Conservation (phyloP, 306 rosid species). For the Boehmeria nivea region DNA sequence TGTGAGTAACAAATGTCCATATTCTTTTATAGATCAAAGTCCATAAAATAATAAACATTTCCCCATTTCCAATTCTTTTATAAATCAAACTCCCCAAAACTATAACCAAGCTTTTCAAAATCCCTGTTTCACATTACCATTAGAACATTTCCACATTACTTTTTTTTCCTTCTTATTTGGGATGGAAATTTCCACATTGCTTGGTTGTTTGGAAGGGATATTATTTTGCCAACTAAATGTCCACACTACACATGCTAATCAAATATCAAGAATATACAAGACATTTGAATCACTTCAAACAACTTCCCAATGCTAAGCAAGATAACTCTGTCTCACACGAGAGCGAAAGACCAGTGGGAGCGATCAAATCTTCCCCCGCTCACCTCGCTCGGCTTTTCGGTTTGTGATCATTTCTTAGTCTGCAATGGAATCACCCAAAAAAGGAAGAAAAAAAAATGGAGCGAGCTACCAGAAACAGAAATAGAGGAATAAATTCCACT, state of each 20-base stretch:
- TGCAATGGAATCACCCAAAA: conserved; percentile 2
- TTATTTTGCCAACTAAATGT: conserved; percentile 1
- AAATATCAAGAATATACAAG: conserved; percentile 3
- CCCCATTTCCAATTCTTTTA: too few relatives aligned
- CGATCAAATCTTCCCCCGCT: background rate
- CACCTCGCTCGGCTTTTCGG: background rate
- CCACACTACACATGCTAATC: background rate
- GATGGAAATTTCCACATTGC: too few relatives aligned
- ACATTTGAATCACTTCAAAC: background rate
- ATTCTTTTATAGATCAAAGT: too few relatives aligned
- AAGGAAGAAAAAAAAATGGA: background rate
- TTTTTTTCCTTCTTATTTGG: background rate
- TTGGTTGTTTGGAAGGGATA: background rate
- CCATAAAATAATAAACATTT: too few relatives aligned
- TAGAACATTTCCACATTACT: background rate
- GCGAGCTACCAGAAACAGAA: background rate
- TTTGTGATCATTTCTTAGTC: background rate
- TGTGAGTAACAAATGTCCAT: too few relatives aligned
- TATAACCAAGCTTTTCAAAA: too few relatives aligned
- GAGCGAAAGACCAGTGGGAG: background rate
- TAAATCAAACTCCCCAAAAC: too few relatives aligned
- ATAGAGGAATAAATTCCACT: background rate
- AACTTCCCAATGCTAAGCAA: background rate
- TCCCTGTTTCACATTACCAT: too few relatives aligned
- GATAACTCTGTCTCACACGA: background rate